Base-by-base conservation (phyloP, 1,284 basidiomycete genomes). In the Fistulina hepatica region DNA sequence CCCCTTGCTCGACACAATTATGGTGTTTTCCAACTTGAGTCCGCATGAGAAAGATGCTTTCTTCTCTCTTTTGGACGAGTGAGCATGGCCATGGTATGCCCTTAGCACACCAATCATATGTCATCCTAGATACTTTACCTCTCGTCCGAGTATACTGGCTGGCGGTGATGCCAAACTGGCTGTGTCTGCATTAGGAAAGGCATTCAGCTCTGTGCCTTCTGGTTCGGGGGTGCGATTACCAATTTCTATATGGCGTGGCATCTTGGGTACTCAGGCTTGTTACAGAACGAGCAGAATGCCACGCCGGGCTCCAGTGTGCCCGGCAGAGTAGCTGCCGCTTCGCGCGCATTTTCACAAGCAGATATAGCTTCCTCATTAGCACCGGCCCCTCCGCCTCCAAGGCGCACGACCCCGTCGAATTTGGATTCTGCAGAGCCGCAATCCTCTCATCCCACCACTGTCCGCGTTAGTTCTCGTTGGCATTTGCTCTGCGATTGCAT, bases 21-120 rank as follows among this genome's bases (percentile, higher is more conserved):
- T 82, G 80, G 76, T 78, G 24, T 85, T 85, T 54, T 53, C 80
- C 37, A 76, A 71, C 45, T 65, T 85, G 32, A 62, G 69, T 21
- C 42, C 57, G 30, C 58, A 73, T 46, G 82, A 85, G 54, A 85
- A 84, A 56, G 71, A 81, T 44, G 81, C 81, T 9, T 85, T 85
- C 57, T 85, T 85, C 52, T 66, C 70, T 19, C 69, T 85, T 13
- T 61, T 85, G 24, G 81, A 85, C 53, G 82, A 85, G 82, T 83
- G 55, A 55, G 65, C 57, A 17, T 27, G 40, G 19, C 22, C 24
- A 41, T 32, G 16, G 22, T 23, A 30, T 6, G 25, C 35, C 19
- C 22, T 33, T 32, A 24, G n/a, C 10, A 12, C 22, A 17, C 36
- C 4, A 24, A 15, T 25, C 32, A 13, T 23, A 26, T 43, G 30